Percentiles rank a stretch among this genome's conserved stretches.
Conservation (phyloP, 768 basidiomycete species). For the Coprinopsis strossmayeri region DNA sequence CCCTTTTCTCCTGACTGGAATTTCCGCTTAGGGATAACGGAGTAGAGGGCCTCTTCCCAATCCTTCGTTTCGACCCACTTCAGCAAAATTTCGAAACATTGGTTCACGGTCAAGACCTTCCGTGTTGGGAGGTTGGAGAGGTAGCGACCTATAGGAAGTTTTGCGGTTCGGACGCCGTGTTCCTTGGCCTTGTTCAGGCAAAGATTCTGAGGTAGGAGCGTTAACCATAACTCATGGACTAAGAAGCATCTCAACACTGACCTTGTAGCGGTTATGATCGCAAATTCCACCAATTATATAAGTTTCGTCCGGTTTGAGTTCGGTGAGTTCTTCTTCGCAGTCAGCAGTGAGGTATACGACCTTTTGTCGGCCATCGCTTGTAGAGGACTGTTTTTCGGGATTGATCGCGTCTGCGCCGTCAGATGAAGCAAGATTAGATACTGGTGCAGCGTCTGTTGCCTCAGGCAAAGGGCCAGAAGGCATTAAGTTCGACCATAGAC, state of each 20-base stretch:
- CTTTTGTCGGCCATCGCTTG: slow-evolving; percentile 22
- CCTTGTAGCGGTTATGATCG: slow-evolving; percentile 97
- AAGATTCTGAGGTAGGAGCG: slow-evolving; percentile 52
- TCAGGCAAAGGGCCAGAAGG: slow-evolving; percentile 7
- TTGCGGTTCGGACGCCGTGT: slow-evolving; percentile 74
- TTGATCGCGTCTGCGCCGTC: slow-evolving; percentile 7
- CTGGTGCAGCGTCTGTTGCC: background rate
- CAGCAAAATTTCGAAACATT: slow-evolving; percentile 88
- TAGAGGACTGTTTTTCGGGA: slow-evolving; percentile 12
- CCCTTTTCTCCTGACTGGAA: slow-evolving; percentile 47
- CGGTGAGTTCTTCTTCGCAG: slow-evolving; percentile 77
- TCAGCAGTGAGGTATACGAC: slow-evolving; percentile 95
- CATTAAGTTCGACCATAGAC: slow-evolving; percentile 44
- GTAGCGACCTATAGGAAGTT: slow-evolving; percentile 92
- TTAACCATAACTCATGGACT: slow-evolving; percentile 1
- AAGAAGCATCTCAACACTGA: slow-evolving; percentile 14
- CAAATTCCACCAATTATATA: slow-evolving; percentile 96
- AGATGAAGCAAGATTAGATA: slow-evolving; percentile 1
- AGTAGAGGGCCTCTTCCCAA: slow-evolving; percentile 83
- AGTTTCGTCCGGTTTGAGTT: slow-evolving; percentile 75
- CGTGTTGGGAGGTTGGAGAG: slow-evolving; percentile 78
- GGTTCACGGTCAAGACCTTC: slow-evolving; percentile 97
- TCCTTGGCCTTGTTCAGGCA: slow-evolving; percentile 81
- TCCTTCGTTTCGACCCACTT: slow-evolving; percentile 81
- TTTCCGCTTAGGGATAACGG: slow-evolving; percentile 91